Conservation (phyloP, 371 early-diverging fungal species). For the Mucor circinelloides region DNA sequence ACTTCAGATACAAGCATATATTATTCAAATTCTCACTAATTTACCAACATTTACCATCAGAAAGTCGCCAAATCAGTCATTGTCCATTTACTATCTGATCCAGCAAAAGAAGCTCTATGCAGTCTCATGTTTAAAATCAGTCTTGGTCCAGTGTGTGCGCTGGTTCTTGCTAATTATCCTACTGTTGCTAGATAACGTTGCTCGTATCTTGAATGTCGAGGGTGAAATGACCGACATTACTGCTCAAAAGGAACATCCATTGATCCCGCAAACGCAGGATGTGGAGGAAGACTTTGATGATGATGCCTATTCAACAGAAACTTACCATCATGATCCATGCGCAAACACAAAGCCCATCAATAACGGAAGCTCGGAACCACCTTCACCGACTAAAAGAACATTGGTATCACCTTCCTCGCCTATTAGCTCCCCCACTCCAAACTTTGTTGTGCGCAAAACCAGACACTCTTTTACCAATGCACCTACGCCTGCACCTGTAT, state of each 20-base stretch:
- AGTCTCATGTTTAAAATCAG: conserved; percentile 2
- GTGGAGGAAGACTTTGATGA: conserved; percentile 2
- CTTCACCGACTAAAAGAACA: conserved; percentile 9
- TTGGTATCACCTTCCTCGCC: conserved; percentile 15
- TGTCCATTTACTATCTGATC: not conserved
- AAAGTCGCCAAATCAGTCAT: not conserved
- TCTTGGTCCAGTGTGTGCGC: conserved; percentile 18
- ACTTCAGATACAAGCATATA: conserved; percentile 35
- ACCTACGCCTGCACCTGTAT: not conserved
- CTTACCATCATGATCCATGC: conserved; percentile 10
- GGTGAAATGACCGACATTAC: conserved; percentile 27
- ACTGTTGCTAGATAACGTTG: conserved; percentile 33
- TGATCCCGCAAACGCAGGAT: not conserved
- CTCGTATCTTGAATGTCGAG: conserved; percentile 35
- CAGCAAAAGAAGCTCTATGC: conserved; percentile 1
- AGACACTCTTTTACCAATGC: conserved; percentile 1
- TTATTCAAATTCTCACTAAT: conserved; percentile 31
- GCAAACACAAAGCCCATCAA: conserved; percentile 2
- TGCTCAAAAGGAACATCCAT: not conserved
- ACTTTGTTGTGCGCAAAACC: conserved; percentile 3
- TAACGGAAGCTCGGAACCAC: conserved; percentile 11
- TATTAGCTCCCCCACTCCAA: conserved; percentile 6
- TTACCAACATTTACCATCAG: conserved; percentile 13
- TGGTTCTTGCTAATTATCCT: conserved; percentile 31
- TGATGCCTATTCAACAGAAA: not conserved